A percentile compares a stretch with the other conserved stretches of the same genome.
phyloP scores from a whole-genome alignment of 2,329 filamentous ascomycete genomes.

The Ambrosiella cleistominuta region DNA sequence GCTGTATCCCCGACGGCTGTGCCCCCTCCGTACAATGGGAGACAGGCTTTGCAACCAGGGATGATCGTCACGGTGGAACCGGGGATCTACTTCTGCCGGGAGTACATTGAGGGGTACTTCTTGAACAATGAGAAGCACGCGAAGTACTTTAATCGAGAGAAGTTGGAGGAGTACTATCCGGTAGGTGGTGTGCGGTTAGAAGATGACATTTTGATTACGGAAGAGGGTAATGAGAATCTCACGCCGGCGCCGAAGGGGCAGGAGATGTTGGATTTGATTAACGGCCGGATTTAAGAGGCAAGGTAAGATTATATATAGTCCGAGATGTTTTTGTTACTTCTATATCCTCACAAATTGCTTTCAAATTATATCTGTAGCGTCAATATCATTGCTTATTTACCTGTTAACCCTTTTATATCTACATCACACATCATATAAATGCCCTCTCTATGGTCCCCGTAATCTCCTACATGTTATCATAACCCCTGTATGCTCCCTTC shows the following conservation, averaged over 20 bases:
- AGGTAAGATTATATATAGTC: background rate
- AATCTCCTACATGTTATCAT: background rate
- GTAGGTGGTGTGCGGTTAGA: slow-evolving; percentile 89
- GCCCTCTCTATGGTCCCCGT: background rate
- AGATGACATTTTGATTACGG: slow-evolving; percentile 70
- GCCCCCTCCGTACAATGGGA: slow-evolving; percentile 19
- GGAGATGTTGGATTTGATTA: slow-evolving; percentile 48
- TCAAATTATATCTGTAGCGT: background rate
- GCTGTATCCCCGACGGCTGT: slow-evolving; percentile 4
- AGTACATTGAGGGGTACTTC: slow-evolving; percentile 54
- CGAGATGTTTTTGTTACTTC: background rate
- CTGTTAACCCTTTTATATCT: background rate
- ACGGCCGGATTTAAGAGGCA: slow-evolving; percentile 17
- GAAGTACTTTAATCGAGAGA: slow-evolving; percentile 45
- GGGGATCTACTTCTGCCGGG: slow-evolving; percentile 60
- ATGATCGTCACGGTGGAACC: slow-evolving; percentile 70
- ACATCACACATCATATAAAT: background rate
- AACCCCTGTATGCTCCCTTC: background rate
- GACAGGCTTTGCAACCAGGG: slow-evolving; percentile 32
- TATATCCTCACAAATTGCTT: background rate
- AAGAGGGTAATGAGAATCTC: slow-evolving; percentile 65
- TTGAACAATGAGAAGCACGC: slow-evolving; percentile 39
- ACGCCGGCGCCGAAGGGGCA: slow-evolving; percentile 63
- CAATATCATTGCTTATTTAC: background rate
- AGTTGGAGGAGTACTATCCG: slow-evolving; percentile 51